Evolutionary conservation across 2,329 filamentous ascomycete species (phyloP).

Genomic region (Niveomyces coronatus): DNA sequence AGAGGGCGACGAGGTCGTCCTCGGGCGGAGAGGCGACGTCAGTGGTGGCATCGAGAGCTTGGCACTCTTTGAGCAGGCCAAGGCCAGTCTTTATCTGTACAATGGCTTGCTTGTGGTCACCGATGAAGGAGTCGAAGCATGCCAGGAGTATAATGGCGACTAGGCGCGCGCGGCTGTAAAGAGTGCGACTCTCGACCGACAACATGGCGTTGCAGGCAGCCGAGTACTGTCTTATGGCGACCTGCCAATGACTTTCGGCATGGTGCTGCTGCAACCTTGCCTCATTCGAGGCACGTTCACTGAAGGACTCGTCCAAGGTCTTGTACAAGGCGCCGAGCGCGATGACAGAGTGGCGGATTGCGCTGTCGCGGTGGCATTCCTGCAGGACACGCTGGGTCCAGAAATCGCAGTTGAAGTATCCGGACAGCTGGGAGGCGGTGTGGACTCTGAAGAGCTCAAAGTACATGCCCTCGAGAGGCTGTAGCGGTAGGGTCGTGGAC

Average conservation of each 20-base stretch:
- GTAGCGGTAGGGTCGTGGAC: constrained; percentile 37
- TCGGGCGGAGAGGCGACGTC: constrained; percentile 33
- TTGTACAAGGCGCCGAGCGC: constrained; percentile 59
- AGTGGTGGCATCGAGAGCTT: constrained; percentile 23
- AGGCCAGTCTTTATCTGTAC: constrained; percentile 50
- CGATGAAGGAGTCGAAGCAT: constrained; percentile 59
- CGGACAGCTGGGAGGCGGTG: constrained; percentile 52
- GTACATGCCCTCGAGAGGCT: constrained; percentile 44
- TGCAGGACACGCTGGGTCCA: constrained; percentile 54
- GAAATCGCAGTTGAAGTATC: constrained; percentile 56
- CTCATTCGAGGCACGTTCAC: constrained; percentile 15
- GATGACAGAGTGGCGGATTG: constrained; percentile 55
- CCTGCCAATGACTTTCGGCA: constrained; percentile 47
- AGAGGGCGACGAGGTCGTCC: constrained; percentile 52
- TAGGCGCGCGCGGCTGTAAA: constrained; percentile 41
- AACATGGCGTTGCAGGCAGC: constrained; percentile 43
- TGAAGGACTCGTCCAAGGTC: constrained; percentile 48
- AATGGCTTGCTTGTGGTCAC: constrained; percentile 52
- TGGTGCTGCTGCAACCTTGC: constrained; percentile 24
- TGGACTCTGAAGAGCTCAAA: constrained; percentile 52
- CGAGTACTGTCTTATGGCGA: constrained; percentile 50
- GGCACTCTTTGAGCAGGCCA: constrained; percentile 41
- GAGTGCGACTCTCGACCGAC: constrained; percentile 31
- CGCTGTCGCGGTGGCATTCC: constrained; percentile 50
- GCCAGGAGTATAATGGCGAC: constrained; percentile 56